Base-by-base conservation (phyloP, 1,139 yeast species). In the Geotrichum histeridarum region DNA sequence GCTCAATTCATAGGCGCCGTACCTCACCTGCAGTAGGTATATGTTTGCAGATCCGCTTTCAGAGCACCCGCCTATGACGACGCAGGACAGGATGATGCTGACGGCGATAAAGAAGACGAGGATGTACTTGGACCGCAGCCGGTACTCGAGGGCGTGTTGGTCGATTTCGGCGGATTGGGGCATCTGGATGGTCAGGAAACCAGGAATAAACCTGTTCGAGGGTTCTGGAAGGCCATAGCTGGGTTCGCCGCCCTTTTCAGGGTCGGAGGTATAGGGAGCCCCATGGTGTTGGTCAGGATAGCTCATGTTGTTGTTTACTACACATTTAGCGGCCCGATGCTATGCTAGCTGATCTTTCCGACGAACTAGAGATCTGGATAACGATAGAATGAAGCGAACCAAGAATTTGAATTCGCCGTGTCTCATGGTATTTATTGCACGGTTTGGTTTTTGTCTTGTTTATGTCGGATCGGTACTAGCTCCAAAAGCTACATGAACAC, bases 41-140 rank as follows among this genome's bases (percentile, higher is more conserved):
- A 63, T 54, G 36, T 51, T 56, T 2, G 63, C 61, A 22, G 60
- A 58, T 9, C 56, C 57, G 12, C 57, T 35, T 35, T 60, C 54
- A 5, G 61, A 52, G 54, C 69, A 65, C 12, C 67, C 65, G 8
- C 65, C 57, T 7, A 65, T 55, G 31, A 60, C 52, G 17, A 65
- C 56, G 22, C 60, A 54, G 22, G 61, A 55, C n/a, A 65, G 54
- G 14, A 64, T 56, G 17, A 62, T 56, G 14, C 60, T 53, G 27
- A 65, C 55, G 4, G 55, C 43, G 41, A 61, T 55, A 17, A 64
- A 54, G 42, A 64, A 58, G 6, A 58, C 51, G 11, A 62, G 55
- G 32, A 61, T 45, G 39, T 62, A 63, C 32, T 61, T 58, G 57
- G 62, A 63, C 33, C 52, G 54, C 38, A 62, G 57, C 32, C 52